These are phyloP conservation scores for Mentha longifolia DNA, from an alignment of 257 asterid species.

Conservation along the genomic window DNA sequence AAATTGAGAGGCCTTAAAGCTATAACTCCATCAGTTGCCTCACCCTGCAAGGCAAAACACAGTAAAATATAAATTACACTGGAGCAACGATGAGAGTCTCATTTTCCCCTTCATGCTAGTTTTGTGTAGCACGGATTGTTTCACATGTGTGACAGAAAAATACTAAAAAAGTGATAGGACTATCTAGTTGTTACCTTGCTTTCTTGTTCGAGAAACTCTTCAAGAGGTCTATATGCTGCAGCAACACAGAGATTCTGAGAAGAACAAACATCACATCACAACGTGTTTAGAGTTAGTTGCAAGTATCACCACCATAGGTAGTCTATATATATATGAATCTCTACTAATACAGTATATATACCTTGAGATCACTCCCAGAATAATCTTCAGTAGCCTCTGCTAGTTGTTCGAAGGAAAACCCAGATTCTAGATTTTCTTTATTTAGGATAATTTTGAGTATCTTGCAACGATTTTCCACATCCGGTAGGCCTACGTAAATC, in stretches of 20 bases:
- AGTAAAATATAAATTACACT: no score
- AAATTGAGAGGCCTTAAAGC: background rate
- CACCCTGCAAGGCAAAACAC: constrained; percentile 40
- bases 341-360: background rate
- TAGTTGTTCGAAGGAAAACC: constrained; percentile 74
- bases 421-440: constrained; percentile 71
- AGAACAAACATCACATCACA: background rate
- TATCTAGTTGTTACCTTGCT: background rate
- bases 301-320: background rate
- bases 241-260: background rate
- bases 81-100: no score
- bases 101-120: no score
- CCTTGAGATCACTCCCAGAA: constrained; percentile 91
- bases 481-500: constrained; percentile 92
- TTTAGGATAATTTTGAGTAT: constrained; percentile 78
- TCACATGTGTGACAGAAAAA: no score
- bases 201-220: background rate
- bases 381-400: constrained; percentile 94
- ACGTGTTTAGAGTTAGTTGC: background rate
- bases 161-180: no score
- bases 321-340: background rate
- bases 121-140: no score
- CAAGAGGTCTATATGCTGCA: constrained; percentile 10
- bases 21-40: constrained; percentile 37
- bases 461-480: constrained; percentile 77